A percentile compares a stretch with the other conserved stretches of the same genome.
These are phyloP conservation scores for Claviceps lovelessii DNA, from an alignment of 2,329 filamentous ascomycete species.

Conservation along the genomic window DNA sequence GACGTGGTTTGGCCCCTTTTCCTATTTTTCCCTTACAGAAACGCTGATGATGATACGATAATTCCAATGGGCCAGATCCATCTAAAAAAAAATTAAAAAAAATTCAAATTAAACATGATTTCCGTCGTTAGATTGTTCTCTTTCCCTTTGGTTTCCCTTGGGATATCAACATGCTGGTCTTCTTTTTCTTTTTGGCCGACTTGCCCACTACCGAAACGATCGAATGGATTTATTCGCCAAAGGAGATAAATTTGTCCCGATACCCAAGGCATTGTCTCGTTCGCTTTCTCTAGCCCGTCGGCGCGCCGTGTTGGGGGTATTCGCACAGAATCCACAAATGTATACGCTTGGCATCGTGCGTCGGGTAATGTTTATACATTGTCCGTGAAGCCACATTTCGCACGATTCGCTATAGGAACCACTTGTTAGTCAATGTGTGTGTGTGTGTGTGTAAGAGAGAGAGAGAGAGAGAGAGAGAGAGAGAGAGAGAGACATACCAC, in stretches of 20 bases:
- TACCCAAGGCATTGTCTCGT: conserved; percentile 24
- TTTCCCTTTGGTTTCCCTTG: not conserved
- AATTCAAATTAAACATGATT: too few relatives aligned
- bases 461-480: not conserved
- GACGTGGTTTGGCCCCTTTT: not conserved
- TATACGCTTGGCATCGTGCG: conserved; percentile 45
- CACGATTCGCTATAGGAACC: conserved; percentile 39
- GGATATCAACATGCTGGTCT: not conserved
- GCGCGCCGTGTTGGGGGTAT: conserved; percentile 40
- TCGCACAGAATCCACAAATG: conserved; percentile 48
- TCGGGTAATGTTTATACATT: conserved; percentile 44
- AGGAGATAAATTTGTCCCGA: conserved; percentile 20
- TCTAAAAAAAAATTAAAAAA: not conserved
- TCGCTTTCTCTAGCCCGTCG: conserved; percentile 29
- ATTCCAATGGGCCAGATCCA: not conserved
- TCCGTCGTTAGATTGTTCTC: not conserved
- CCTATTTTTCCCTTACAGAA: not conserved
- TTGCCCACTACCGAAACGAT: conserved; percentile 23
- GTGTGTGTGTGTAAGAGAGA: not conserved
- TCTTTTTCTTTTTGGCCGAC: not conserved
- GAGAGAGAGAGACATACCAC: conserved; percentile 29
- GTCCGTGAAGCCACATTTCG: conserved; percentile 51
- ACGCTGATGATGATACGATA: not conserved
- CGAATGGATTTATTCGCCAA: conserved; percentile 29
- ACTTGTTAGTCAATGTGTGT: not conserved